Percentiles rank a stretch among this genome's conserved stretches.
Conservation (phyloP, 495 filamentous ascomycete genomes). For the Penicillium fimorum region DNA sequence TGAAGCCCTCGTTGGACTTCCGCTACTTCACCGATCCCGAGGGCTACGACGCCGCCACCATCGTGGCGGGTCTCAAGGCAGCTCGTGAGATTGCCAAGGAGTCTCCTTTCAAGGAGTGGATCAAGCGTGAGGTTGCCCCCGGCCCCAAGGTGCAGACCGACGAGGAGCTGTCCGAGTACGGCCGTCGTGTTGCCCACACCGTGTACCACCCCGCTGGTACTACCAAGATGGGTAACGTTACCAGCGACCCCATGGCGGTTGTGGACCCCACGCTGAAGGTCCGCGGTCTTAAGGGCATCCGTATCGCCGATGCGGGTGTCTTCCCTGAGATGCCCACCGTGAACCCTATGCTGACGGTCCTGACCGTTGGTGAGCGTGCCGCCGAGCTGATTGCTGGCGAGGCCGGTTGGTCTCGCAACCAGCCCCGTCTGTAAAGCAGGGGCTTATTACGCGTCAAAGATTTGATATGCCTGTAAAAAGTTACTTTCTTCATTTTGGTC, state of each 20-base stretch:
- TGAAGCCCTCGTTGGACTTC: slow-evolving; percentile 83
- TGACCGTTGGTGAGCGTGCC: slow-evolving; percentile 62
- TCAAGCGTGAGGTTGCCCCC: slow-evolving; percentile 76
- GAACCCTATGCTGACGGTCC: slow-evolving; percentile 67
- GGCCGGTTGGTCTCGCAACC: slow-evolving; percentile 57
- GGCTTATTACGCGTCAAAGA: slow-evolving; percentile 6
- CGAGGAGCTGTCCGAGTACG: slow-evolving; percentile 72
- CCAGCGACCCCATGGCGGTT: slow-evolving; percentile 61
- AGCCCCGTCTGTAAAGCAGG: slow-evolving; percentile 42
- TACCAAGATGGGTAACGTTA: slow-evolving; percentile 77
- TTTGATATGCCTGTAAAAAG: slow-evolving; percentile 14
- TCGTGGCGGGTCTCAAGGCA: slow-evolving; percentile 73
- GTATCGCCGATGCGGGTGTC: slow-evolving; percentile 66
- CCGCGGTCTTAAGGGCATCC: slow-evolving; percentile 55
- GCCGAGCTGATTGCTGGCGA: slow-evolving; percentile 63
- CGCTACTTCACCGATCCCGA: slow-evolving; percentile 83
- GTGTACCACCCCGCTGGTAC: slow-evolving; percentile 86
- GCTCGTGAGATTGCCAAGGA: slow-evolving; percentile 69
- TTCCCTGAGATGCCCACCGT: slow-evolving; percentile 66
- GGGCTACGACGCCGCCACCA: slow-evolving; percentile 77
- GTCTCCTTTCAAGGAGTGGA: slow-evolving; percentile 73
- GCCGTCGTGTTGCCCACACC: slow-evolving; percentile 71
- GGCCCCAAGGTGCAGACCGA: slow-evolving; percentile 66
- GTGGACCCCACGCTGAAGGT: slow-evolving; percentile 59
- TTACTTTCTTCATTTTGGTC: not conserved